Percentiles rank a stretch among this genome's conserved stretches.
phyloP scores from a whole-genome alignment of 805 yeast species.

The Zygoascus bituminiphila region DNA sequence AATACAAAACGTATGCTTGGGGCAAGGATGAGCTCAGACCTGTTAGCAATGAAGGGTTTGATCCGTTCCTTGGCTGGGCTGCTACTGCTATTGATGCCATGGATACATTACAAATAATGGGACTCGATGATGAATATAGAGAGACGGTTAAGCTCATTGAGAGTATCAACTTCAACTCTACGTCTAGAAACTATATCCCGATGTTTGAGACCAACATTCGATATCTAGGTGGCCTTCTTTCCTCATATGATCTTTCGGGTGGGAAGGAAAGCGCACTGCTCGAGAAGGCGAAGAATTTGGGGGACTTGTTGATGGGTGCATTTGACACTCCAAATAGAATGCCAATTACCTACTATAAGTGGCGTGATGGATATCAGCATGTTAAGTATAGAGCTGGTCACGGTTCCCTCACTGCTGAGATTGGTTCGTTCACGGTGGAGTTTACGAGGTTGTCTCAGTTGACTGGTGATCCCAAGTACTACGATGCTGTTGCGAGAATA shows the following conservation, averaged over 20 bases:
- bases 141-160: conserved; percentile 33
- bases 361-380: conserved; percentile 26
- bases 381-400: conserved; percentile 24
- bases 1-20: conserved; percentile 36
- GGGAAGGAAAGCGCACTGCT: conserved; percentile 28
- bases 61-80: conserved; percentile 45
- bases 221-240: conserved; percentile 44
- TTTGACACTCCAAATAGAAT: conserved; percentile 53
- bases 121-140: conserved; percentile 32
- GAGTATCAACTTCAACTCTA: conserved; percentile 33
- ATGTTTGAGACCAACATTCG: conserved; percentile 46
- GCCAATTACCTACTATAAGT: conserved; percentile 40
- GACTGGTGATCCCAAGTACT: conserved; percentile 41
- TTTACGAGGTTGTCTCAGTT: conserved; percentile 45
- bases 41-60: conserved; percentile 24
- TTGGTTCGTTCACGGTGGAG: conserved; percentile 45
- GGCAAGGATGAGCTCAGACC: conserved; percentile 42
- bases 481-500: conserved; percentile 41
- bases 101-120: conserved; percentile 45
- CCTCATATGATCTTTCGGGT: conserved; percentile 44
- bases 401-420: conserved; percentile 34
- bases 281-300: conserved; percentile 38
- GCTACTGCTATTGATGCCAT: conserved; percentile 44
- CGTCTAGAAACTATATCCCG: conserved; percentile 37
- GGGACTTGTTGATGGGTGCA: conserved; percentile 42